Base-by-base conservation (phyloP, 2,329 filamentous ascomycete species). In the Capronia epimyces region DNA sequence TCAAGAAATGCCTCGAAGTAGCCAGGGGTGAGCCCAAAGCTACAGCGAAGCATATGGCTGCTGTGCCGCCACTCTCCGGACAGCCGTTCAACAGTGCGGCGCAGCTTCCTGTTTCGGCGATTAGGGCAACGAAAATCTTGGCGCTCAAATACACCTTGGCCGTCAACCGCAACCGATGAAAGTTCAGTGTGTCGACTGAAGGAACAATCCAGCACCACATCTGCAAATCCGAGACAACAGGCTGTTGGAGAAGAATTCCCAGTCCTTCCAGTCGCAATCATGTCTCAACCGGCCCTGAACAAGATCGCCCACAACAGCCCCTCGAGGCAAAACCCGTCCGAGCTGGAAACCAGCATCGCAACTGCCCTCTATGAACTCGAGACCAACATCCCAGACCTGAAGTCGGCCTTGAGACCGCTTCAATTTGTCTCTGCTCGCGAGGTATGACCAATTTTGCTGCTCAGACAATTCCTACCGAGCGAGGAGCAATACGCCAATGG, bases 381-480 rank as follows among this genome's bases (percentile, higher is more conserved):
- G 89, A 90, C 84, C 80, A 96, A 96, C 85, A 95, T 93, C 71
- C 81, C 89, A 74, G 93, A 98, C 78, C 87, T 98, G 78, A 95
- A 91, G 87, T 83, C 82, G 70, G 86, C 89, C 67, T 86, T 98
- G 72, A 86, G 93, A 72, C 93, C 93, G 75, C 85, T 98, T 77
- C 93, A 98, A 83, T 90, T 98, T 77, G 88, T 94, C 75, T 95
- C 88, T 78, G 93, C 93, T 74, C 89, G 90, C 77, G 93, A 98
- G 91, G 93, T 98, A 86, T 46, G 50, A 42, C 39, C 27, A 20
- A 37, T 5, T n/a, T 36, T 22, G n/a, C 22, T 3, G 18, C 40
- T 12, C 24, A 31, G 9, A 16, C 3, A 10, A 8, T 5, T 20
- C 29, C n/a, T 7, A 12, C 27, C 3, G 9, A 40, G 21, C 18